Percentiles rank a stretch among this genome's conserved stretches.
phyloP scores from a whole-genome alignment of 2,329 filamentous ascomycete species.

The Apiospora koreana region DNA sequence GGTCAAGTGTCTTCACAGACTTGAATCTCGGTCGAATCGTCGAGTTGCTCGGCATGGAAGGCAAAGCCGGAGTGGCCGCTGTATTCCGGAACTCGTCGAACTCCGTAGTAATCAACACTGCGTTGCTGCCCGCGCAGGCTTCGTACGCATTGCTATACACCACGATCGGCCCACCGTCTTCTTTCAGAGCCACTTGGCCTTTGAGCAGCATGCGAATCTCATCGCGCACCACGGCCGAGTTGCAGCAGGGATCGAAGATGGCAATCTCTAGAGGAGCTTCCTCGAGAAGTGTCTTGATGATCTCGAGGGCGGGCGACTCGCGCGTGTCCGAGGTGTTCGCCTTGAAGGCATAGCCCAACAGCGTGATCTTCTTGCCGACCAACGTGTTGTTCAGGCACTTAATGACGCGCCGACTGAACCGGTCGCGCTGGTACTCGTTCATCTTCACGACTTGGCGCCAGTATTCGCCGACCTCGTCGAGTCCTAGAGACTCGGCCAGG shows the following conservation, averaged over 20 bases:
- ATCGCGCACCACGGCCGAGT: conserved; percentile 49
- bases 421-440: conserved; percentile 73
- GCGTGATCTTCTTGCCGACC: conserved; percentile 67
- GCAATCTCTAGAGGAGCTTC: conserved; percentile 65
- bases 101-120: conserved; percentile 56
- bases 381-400: conserved; percentile 69
- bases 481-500: conserved; percentile 67
- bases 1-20: conserved; percentile 36
- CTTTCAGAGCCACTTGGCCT: conserved; percentile 29
- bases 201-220: conserved; percentile 51
- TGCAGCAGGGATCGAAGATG: conserved; percentile 68
- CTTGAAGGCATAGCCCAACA: conserved; percentile 80
- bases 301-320: conserved; percentile 68
- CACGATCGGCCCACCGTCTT: conserved; percentile 44
- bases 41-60: conserved; percentile 17
- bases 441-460: conserved; percentile 74
- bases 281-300: conserved; percentile 65
- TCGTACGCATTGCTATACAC: conserved; percentile 51
- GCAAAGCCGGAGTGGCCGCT: conserved; percentile 29
- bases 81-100: conserved; percentile 55
- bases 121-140: conserved; percentile 50
- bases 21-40: conserved; percentile 20
- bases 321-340: conserved; percentile 76
- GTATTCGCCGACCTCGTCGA: conserved; percentile 73
- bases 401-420: conserved; percentile 68